Conservation (phyloP, 192 early-diverging fungal species). For the Powellomyces hirtus region DNA sequence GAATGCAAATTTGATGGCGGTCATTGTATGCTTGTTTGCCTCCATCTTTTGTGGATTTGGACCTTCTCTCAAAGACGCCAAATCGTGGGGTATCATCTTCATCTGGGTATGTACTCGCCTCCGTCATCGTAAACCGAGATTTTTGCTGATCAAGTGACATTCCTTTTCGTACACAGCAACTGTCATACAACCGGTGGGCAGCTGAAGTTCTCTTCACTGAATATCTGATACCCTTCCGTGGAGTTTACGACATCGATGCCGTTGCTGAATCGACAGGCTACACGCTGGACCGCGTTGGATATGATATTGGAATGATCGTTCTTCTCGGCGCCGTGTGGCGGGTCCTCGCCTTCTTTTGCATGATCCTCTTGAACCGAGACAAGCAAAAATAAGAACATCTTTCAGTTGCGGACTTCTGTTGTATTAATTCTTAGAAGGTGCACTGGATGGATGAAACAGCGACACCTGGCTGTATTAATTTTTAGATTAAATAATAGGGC, state of each 20-base stretch:
- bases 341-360: constrained; percentile 31
- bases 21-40: constrained; percentile 40
- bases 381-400: too few relatives aligned
- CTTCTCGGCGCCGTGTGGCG: constrained; percentile 31
- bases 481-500: too few relatives aligned
- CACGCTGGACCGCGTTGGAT: constrained; percentile 22
- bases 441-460: too few relatives aligned
- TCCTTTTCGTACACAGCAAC: constrained; percentile 13
- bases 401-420: too few relatives aligned
- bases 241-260: constrained; percentile 25
- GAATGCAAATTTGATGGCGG: constrained; percentile 40
- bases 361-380: constrained; percentile 38
- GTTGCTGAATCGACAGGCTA: constrained; percentile 31
- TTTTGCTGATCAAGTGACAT: not conserved
- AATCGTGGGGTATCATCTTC: constrained; percentile 31
- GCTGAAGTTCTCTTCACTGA: constrained; percentile 38
- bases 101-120: constrained; percentile 16
- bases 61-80: constrained; percentile 35
- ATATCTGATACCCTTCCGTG: constrained; percentile 21
- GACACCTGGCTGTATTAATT: too few relatives aligned
- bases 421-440: too few relatives aligned
- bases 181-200: constrained; percentile 48
- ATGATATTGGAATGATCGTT: constrained; percentile 36
- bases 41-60: constrained; percentile 54
- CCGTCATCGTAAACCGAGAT: not conserved